Base-by-base conservation (phyloP, 345 rosid species). In the Aegle marmelos region DNA sequence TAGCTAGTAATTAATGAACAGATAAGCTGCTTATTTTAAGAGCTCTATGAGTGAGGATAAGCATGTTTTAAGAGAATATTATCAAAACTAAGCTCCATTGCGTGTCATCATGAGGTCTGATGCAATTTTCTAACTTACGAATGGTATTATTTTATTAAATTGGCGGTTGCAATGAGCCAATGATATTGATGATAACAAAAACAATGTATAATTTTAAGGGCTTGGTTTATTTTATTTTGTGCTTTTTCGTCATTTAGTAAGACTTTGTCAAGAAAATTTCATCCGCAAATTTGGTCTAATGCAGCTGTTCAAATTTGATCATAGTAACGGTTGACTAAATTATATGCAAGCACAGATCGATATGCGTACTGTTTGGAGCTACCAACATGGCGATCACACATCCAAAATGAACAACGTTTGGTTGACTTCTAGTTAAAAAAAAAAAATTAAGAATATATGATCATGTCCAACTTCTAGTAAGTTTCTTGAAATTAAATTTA, bases 1-100 rank as follows among this genome's bases (percentile, higher is more conserved):
- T 79, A 60, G 78, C 31, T 76, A 78, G 80, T 76, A 74, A 80
- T 84, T 75, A 67, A 79, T 79, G 83, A 61, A 62, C 4, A 53
- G 28, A 41, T 9, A 37, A 56, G 27, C 33, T 9, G 31, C 21
- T 33, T 74, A 4, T 62, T 45, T 39, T 61, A 57, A 70, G 6
- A 21, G 36, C 22, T 59, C 31, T 64, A 7, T 31, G 9, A 13
- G 13, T 60, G 65, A 58, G 24, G 65, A 59, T 67, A 53, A 72
- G 72, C 33, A 66, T 53, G 64, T 34, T 68, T 22, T 50, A 33
- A 33, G 64, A 39, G 59, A 78, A 70, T 82, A 70, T 70, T 60
- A 21, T 56, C 9, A 41, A 31, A 62, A 27, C 27, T 22, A 66
- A 53, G 48, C 73, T 58, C 48, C 37, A 37, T 28, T 53, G 48